Evolutionary conservation across 2,329 filamentous ascomycete genomes (phyloP).

Genomic region (Ceratocystis papillata): DNA sequence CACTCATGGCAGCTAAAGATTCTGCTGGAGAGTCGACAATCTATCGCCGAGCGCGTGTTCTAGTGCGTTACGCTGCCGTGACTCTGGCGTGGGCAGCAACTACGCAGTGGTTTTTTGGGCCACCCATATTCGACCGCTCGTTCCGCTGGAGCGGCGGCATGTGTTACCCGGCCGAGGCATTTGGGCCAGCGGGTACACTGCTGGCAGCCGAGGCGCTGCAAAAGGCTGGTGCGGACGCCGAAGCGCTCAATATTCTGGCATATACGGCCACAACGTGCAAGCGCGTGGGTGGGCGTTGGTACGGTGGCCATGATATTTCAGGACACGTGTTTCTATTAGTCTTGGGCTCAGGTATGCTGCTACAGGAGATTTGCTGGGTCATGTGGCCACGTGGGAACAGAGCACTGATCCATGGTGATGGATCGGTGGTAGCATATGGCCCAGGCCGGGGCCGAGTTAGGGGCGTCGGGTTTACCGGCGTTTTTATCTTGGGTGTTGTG

Average conservation of each 20-base stretch:
- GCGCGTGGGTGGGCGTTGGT: conserved; percentile 70
- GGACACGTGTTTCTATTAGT: conserved; percentile 92
- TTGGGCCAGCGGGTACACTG: conserved; percentile 15
- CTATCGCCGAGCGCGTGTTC: conserved; percentile 43
- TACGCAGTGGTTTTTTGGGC: conserved; percentile 95
- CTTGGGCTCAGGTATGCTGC: conserved; percentile 67
- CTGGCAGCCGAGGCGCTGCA: conserved; percentile 4
- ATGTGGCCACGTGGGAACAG: conserved; percentile 50
- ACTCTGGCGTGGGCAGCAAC: conserved; percentile 74
- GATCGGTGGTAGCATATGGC: conserved; percentile 46
- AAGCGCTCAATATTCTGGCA: conserved; percentile 30
- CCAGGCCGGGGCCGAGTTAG: conserved; percentile 35
- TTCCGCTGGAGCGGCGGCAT: conserved; percentile 81
- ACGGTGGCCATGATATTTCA: conserved; percentile 89
- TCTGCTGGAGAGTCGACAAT: conserved; percentile 24
- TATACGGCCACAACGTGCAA: conserved; percentile 73
- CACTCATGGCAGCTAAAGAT: neutral
- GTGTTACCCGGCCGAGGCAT: conserved; percentile 51
- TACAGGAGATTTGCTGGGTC: conserved; percentile 64
- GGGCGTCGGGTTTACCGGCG: conserved; percentile 35
- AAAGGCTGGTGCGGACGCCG: neutral
- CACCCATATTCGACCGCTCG: conserved; percentile 76
- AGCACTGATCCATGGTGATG: conserved; percentile 54
- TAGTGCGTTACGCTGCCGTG: conserved; percentile 56
- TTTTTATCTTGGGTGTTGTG: conserved; percentile 53